These are phyloP conservation scores for Podospora didyma DNA, from an alignment of 495 filamentous ascomycete genomes.

Conservation along the genomic window DNA sequence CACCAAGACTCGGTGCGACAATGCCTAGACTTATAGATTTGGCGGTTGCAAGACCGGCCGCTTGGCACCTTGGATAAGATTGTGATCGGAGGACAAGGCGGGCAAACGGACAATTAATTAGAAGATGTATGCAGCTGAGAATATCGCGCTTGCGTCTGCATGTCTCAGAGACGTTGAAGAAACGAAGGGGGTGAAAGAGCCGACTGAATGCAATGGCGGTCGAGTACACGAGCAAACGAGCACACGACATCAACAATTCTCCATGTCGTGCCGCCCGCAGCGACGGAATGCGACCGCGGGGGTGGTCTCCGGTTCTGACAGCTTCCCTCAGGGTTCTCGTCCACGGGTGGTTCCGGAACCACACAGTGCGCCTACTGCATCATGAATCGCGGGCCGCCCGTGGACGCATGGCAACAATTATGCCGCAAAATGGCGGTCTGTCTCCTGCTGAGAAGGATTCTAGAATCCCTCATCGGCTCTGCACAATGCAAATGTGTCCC, in stretches of 20 bases:
- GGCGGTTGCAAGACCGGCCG: conserved; percentile 7
- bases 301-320: background rate
- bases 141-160: background rate
- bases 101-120: conserved; percentile 14
- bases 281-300: background rate
- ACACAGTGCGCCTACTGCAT: background rate
- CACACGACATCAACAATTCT: background rate
- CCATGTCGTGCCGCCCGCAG: background rate
- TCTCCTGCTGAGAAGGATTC: background rate
- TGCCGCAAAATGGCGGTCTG: conserved; percentile 27
- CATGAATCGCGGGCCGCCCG: background rate
- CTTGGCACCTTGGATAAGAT: conserved; percentile 35
- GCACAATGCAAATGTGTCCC: background rate
- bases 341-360: background rate
- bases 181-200: no score
- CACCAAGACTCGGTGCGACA: conserved; percentile 19
- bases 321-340: background rate
- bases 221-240: conserved; percentile 2
- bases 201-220: no score
- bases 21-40: conserved; percentile 27
- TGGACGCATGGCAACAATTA: background rate
- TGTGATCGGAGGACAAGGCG: conserved; percentile 19
- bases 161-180: no score
- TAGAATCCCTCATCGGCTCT: background rate
- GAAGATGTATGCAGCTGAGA: background rate